Percentiles rank a stretch among this genome's conserved stretches.
Evolutionary conservation across 1,284 basidiomycete genomes (phyloP).

Genomic region (Fomitopsis betulina): DNA sequence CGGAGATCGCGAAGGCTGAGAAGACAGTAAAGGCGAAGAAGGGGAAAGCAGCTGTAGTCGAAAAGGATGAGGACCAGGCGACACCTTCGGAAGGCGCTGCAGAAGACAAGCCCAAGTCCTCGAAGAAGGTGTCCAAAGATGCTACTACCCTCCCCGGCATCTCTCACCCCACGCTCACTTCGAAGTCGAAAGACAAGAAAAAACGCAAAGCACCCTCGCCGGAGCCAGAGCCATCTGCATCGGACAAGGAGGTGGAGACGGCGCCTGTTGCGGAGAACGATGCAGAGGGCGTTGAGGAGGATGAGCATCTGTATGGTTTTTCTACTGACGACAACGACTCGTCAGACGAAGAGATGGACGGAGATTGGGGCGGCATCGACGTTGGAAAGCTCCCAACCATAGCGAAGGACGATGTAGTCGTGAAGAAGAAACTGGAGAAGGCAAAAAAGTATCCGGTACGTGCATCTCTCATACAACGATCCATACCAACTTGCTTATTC

Average conservation of each 20-base stretch:
- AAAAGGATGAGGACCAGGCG: background rate
- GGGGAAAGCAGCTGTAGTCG: background rate
- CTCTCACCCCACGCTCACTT: background rate
- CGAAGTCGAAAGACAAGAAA: conserved; percentile 3
- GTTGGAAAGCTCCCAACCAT: conserved; percentile 73
- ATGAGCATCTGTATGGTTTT: conserved; percentile 62
- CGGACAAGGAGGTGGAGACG: conserved; percentile 9
- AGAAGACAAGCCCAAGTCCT: conserved; percentile 9
- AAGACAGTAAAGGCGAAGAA: background rate
- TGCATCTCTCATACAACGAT: conserved; percentile 8
- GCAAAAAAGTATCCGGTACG: conserved; percentile 77
- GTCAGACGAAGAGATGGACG: conserved; percentile 66
- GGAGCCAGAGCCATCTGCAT: conserved; percentile 7
- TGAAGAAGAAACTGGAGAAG: conserved; percentile 78
- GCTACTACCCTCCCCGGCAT: background rate
- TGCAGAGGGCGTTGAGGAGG: conserved; percentile 28
- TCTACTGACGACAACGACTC: conserved; percentile 79
- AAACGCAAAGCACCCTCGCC: conserved; percentile 4
- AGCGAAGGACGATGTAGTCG: conserved; percentile 79
- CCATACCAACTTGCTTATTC: background rate
- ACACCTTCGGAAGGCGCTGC: conserved; percentile 6
- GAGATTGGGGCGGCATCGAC: conserved; percentile 53
- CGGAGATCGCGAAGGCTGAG: background rate
- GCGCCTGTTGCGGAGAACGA: conserved; percentile 8
- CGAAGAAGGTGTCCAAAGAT: conserved; percentile 1